phyloP scores from a whole-genome alignment of 2,329 filamentous ascomycete genomes.

The Colletotrichum scovillei region DNA sequence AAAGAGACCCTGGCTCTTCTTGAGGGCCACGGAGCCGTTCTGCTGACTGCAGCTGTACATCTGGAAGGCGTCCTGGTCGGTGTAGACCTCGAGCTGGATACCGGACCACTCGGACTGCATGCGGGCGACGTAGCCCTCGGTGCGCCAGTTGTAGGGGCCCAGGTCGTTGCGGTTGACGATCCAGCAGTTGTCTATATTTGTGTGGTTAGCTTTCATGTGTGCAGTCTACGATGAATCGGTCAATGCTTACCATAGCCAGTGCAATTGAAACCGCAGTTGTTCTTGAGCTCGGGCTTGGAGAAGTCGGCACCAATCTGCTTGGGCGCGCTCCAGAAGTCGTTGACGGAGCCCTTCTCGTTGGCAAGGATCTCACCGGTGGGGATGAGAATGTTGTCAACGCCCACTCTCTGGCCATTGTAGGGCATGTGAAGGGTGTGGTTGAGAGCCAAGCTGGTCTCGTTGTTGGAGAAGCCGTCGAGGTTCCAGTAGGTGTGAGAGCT shows the following conservation, averaged over 20 bases:
- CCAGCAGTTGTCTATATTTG: slow-evolving; percentile 72
- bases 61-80: slow-evolving; percentile 89
- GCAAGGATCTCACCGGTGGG: slow-evolving; percentile 81
- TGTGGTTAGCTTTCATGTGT: slow-evolving; percentile 10
- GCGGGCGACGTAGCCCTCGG: slow-evolving; percentile 69
- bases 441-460: slow-evolving; percentile 71
- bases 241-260: slow-evolving; percentile 78
- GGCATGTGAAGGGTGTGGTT: slow-evolving; percentile 81
- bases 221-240: no score
- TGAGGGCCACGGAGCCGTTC: slow-evolving; percentile 77
- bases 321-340: slow-evolving; percentile 84
- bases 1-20: slow-evolving; percentile 75
- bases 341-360: slow-evolving; percentile 74
- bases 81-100: slow-evolving; percentile 83
- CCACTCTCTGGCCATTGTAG: slow-evolving; percentile 77
- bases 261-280: slow-evolving; percentile 85
- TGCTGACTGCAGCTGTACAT: slow-evolving; percentile 86
- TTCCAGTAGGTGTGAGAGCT: slow-evolving; percentile 84
- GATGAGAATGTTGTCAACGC: slow-evolving; percentile 76
- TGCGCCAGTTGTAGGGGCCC: slow-evolving; percentile 73
- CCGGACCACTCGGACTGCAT: slow-evolving; percentile 82
- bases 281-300: slow-evolving; percentile 68
- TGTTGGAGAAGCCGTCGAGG: slow-evolving; percentile 81
- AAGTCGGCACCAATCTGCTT: slow-evolving; percentile 83
- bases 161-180: slow-evolving; percentile 71